These are phyloP conservation scores for Teratosphaeria destructans DNA, from an alignment of 2,329 filamentous ascomycete genomes.

Conservation along the genomic window DNA sequence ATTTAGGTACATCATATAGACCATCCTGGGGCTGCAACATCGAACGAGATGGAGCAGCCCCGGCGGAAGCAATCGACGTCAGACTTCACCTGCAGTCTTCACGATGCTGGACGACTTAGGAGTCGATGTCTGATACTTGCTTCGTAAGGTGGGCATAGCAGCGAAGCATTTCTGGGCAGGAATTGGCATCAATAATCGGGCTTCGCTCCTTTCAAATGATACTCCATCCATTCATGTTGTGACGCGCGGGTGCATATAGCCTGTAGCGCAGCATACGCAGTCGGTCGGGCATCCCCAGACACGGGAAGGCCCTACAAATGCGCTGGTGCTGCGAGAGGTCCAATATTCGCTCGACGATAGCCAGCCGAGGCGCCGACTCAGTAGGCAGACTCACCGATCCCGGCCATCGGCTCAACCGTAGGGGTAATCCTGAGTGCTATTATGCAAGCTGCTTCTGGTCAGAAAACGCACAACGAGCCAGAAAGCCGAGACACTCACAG, in stretches of 20 bases:
- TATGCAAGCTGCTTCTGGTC: background rate
- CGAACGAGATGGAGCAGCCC: no score
- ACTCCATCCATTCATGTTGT: background rate
- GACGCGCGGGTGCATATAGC: background rate
- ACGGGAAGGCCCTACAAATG: background rate
- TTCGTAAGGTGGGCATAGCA: no score
- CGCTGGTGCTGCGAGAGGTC: background rate
- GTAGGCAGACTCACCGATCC: background rate
- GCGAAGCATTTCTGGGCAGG: no score
- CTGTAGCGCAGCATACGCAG: background rate
- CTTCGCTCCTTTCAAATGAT: no score
- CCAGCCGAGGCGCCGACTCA: background rate
- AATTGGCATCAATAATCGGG: no score
- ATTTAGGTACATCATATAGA: no score
- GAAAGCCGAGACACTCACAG: background rate
- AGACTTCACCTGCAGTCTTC: no score
- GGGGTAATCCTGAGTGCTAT: background rate
- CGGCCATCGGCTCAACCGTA: background rate
- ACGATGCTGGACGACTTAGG: no score
- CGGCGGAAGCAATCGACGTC: no score
- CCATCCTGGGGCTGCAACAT: no score
- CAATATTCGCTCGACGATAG: background rate
- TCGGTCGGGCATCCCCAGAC: background rate
- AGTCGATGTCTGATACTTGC: no score
- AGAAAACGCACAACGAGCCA: background rate